Base-by-base conservation (phyloP, 179 eudicot species). In the Heliamphora pulchella region DNA sequence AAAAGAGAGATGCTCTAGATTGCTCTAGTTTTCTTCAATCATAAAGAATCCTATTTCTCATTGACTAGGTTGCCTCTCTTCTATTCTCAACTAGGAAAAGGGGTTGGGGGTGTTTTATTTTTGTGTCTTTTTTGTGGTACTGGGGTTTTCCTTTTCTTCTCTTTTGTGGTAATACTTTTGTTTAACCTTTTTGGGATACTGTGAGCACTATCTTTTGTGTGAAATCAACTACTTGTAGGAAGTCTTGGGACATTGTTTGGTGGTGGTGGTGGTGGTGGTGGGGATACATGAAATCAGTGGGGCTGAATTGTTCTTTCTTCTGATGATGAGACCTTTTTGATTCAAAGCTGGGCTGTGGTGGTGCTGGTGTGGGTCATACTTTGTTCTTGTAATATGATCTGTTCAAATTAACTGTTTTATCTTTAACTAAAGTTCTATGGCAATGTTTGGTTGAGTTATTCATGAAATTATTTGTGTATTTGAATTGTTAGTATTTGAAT, bases 231-330 rank as follows among this genome's bases (percentile, higher is more conserved):
- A 66, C 57, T 14, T 18, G 66, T 55, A 55, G 65, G 44, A 22
- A 61, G 75, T 46, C 75, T 69, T 69, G 75, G 74, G 63, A 66
- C 74, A 77, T 17, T 58, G n/a, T 31, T 46, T 64, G 77, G 64
- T 78, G 63, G 62, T 78, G 81, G 75, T 78, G 31, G 59, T 64
- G 77, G 64, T 78, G 63, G 62, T 78, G 81, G 75, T 78, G 31
- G 81, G 81, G 81, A 78, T 69, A 75, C 81, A 78, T 78, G 74
- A 66, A 67, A 78, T 51, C 73, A 51, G 20, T 53, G 63, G 66
- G 50, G 3, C 41, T 8, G 73, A 55, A 78, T 17, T 6, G 68
- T 69, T 57, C 55, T 78, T 69, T 20, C 13, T n/a, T 39, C 31
- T 31, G 31, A 48, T 67, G 73, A 67, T 66, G 80, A 78, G 80